Conservation (phyloP, 768 basidiomycete genomes). For the Tremella yokohamensis region DNA sequence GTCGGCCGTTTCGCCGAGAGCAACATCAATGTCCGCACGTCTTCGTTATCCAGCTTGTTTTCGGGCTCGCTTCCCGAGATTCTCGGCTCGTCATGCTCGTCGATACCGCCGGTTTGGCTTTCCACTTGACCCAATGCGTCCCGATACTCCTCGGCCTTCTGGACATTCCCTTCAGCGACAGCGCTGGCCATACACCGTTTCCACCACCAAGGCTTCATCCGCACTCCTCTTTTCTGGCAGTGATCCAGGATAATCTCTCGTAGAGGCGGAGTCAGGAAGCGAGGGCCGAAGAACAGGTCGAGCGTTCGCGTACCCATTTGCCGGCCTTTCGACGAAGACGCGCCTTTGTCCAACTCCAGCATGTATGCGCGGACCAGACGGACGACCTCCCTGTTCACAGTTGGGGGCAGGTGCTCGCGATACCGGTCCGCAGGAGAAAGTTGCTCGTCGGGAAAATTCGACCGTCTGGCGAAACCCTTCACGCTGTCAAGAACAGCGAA, state of each 20-base stretch:
- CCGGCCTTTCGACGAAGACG: not conserved
- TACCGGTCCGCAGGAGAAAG: too few species aligned
- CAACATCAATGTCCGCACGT: too few species aligned
- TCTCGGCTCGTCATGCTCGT: too few species aligned
- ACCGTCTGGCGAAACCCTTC: not conserved
- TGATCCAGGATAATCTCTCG: not conserved
- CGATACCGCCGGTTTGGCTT: not conserved
- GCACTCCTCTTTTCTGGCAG: not conserved
- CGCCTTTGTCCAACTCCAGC: not conserved
- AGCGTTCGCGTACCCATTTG: constrained; percentile 2
- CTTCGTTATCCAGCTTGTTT: too few species aligned
- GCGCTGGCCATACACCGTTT: not conserved
- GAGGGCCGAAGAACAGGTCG: constrained; percentile 1
- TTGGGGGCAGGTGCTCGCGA: constrained; percentile 1
- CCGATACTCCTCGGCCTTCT: not conserved
- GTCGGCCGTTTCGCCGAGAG: not conserved
- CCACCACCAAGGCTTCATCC: not conserved
- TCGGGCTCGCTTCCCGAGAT: too few species aligned
- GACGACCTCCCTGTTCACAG: not conserved
- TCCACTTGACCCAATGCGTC: not conserved
- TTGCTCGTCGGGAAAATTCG: too few species aligned
- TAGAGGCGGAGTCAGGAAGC: not conserved
- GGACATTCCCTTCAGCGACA: not conserved
- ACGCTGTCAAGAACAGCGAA: not conserved
- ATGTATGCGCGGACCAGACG: constrained; percentile 4